A percentile compares a stretch with the other conserved stretches of the same genome.
Conservation (phyloP, 1,284 basidiomycete genomes). For the Leccinum ponderosum region DNA sequence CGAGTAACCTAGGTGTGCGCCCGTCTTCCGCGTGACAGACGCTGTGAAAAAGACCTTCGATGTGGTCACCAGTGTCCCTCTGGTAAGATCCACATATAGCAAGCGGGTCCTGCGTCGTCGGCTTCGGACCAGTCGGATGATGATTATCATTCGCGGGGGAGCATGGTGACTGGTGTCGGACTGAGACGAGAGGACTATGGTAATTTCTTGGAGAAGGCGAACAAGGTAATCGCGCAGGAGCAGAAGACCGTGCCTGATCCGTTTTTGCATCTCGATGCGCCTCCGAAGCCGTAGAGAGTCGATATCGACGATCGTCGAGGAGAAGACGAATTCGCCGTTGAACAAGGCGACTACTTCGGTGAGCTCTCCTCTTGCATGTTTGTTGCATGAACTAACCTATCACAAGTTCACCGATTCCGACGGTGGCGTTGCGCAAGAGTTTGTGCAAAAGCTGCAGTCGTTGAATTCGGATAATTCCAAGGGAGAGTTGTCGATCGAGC, state of each 20-base stretch:
- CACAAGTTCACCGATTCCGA: slow-evolving; percentile 86
- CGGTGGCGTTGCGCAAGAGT: slow-evolving; percentile 86
- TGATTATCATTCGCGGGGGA: too few relatives aligned
- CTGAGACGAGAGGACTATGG: too few relatives aligned
- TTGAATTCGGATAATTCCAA: slow-evolving; percentile 87
- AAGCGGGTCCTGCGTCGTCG: too few relatives aligned
- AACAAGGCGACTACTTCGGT: slow-evolving; percentile 91
- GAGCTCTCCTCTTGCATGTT: slow-evolving; percentile 26
- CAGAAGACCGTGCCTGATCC: slow-evolving; percentile 78
- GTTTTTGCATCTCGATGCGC: slow-evolving; percentile 59
- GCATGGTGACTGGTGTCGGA: too few relatives aligned
- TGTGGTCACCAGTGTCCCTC: slow-evolving; percentile 75
- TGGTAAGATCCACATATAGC: slow-evolving; percentile 38
- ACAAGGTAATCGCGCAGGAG: slow-evolving; percentile 51
- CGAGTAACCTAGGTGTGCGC: slow-evolving; percentile 56
- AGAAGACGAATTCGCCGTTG: slow-evolving; percentile 84
- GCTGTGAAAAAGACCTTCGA: slow-evolving; percentile 46
- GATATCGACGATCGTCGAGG: slow-evolving; percentile 86
- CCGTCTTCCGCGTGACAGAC: slow-evolving; percentile 63
- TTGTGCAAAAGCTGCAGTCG: slow-evolving; percentile 81
- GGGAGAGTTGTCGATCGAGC: slow-evolving; percentile 88
- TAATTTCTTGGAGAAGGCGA: too few relatives aligned
- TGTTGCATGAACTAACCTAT: not conserved
- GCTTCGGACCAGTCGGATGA: too few relatives aligned
- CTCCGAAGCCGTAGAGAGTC: slow-evolving; percentile 82